Evolutionary conservation across 345 rosid species (phyloP), one percentile per base, ranked within the genome.

Genomic region (Nephelium lappaceum): DNA sequence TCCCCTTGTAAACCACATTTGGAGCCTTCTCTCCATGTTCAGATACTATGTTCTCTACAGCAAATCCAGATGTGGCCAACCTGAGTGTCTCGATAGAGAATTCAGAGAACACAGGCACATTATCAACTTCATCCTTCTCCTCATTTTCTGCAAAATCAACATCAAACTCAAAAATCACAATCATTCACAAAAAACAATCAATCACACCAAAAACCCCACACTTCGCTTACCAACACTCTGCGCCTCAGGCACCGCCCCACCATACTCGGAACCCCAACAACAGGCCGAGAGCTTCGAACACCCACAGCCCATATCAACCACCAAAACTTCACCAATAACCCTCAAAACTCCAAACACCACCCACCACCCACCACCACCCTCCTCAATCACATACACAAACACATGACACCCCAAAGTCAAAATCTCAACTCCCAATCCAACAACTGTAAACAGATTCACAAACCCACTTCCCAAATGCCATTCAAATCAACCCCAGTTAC

Each of bases 21-120:
- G 97, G 96, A 72, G 99, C 98, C 81, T 89, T 95, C 78, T 90
- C 98, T 68, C 99, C 98, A 45, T 95, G 92, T 78, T 92, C 99
- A 6, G 99, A 95, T 9, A 95, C 99, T 73, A 95, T 95, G 65
- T 89, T 92, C 83, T 93, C 98, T 45, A 87, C 87, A n/a, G 97
- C 86, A 77, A 93, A 95, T 86, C 95, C 95, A 71, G 90, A 91
- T 25, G 99, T 93, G 8, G 99, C 99, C 1, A 83, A 78, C 83
- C 81, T 92, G 55, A 95, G 90, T 78, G 93, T 95, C 60, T 93
- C 90, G 31, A 91, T 25, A 0, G 97, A 86, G 78, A 84, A 95
- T 76, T 93, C 98, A 5, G 81, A 84, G 73, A 95, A 93, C 25
- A 39, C 69, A 8, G 92, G 89, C 63, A 87, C 81, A 39, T 81